Base-by-base conservation (phyloP, 1,284 basidiomycete genomes). In the Austropuccinia psidii region DNA sequence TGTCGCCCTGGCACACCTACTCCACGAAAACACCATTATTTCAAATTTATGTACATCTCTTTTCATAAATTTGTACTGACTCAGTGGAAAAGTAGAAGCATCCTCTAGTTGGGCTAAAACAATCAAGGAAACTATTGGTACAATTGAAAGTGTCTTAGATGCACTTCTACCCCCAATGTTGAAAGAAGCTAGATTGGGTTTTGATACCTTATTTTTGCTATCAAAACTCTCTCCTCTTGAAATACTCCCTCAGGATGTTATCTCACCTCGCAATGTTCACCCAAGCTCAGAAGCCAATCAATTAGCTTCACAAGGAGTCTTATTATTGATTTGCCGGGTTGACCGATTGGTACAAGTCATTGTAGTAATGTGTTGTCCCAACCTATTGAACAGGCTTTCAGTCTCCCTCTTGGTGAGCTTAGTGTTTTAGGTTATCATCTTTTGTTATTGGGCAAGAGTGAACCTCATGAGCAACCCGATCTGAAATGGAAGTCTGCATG, bases 321-420 rank as follows among this genome's bases (percentile, higher is more conserved):
- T n/a, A n/a, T 17, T 67, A 5, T 19, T 67, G 15, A 29, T 67
- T 27, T 13, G 27, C 21, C 29, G 64, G 29, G 27, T 29, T 13
- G 64, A 67, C 13, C n/a, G 49, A 19, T 35, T 67, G 5, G 29
- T 54, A 27, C 35, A 54, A n/a, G 49, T 54, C 37, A 24, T 67
- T 27, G 37, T 67, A 27, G 43, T 39, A 24, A 54, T n/a, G n/a
- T 54, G 27, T 35, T 67, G 11, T 67, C 64, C n/a, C 33, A 67
- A 27, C 49, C 64, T 7, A 67, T 49, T 5, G 49, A 52, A 17
- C 29, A 37, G 5, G 15, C 64, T 13, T 45, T 67, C 29, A 33
- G 37, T 17, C 33, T 67, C n/a, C 64, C 64, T 27, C n/a, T 67
- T n/a, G 64, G 64, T 6, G 64, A 67, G 29, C 64, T 67, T 4